phyloP scores from a whole-genome alignment of 371 early-diverging fungal genomes.

The Blakeslea trispora region DNA sequence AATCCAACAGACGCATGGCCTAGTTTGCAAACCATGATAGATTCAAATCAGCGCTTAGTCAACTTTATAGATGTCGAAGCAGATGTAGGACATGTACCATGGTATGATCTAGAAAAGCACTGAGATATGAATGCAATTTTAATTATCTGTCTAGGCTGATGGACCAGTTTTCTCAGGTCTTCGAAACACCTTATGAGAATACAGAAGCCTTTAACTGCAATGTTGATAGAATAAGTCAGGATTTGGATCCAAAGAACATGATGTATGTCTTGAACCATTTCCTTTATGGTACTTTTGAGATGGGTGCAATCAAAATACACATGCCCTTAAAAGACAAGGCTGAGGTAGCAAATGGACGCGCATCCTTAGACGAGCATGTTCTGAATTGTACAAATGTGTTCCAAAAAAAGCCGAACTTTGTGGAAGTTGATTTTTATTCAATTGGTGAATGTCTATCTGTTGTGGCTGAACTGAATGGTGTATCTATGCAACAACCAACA shows the following conservation, averaged over 20 bases:
- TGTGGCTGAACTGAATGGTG: conserved; percentile 60
- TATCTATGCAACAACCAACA: conserved; percentile 11
- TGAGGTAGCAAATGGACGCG: conserved; percentile 34
- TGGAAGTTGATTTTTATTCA: conserved; percentile 77
- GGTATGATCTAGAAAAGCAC: conserved; percentile 35
- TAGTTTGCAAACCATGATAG: conserved; percentile 66
- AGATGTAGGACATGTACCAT: conserved; percentile 53
- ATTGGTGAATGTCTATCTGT: conserved; percentile 47
- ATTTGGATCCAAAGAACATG: conserved; percentile 14
- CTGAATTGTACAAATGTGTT: conserved; percentile 41
- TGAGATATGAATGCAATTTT: neutral
- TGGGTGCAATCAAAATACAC: conserved; percentile 24
- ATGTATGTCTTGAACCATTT: conserved; percentile 67
- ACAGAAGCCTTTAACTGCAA: conserved; percentile 44
- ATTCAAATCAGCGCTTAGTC: conserved; percentile 60
- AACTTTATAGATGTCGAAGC: conserved; percentile 62
- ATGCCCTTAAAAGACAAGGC: conserved; percentile 47
- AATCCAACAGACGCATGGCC: conserved; percentile 55
- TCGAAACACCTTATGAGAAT: conserved; percentile 60
- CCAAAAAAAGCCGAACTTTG: conserved; percentile 59
- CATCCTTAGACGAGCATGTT: conserved; percentile 32
- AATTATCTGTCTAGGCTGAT: conserved; percentile 40
- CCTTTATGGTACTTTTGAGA: conserved; percentile 38
- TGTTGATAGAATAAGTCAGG: conserved; percentile 52
- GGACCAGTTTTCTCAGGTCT: conserved; percentile 49